These are phyloP conservation scores for Mollisiaceae sp. DNA, from an alignment of 2,329 filamentous ascomycete genomes.

Conservation along the genomic window DNA sequence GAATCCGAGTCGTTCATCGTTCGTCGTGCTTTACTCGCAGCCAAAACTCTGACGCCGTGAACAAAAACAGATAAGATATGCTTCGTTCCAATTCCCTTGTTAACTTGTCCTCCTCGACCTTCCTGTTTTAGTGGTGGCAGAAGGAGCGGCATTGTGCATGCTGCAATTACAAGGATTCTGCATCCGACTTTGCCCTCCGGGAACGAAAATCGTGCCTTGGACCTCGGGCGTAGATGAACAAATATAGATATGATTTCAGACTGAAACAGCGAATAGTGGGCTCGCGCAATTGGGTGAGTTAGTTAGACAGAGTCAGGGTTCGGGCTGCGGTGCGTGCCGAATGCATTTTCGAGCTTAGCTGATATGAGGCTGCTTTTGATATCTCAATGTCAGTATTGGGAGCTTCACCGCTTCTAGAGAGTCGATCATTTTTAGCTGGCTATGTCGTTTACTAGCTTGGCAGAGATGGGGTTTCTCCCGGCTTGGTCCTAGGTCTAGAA, in stretches of 20 bases:
- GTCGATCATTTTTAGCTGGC: not conserved
- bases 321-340: not conserved
- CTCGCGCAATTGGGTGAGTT: not conserved
- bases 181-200: not conserved
- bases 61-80: not conserved
- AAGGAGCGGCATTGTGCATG: not conserved
- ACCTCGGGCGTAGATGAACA: not conserved
- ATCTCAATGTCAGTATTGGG: not conserved
- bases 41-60: not conserved
- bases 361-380: not conserved
- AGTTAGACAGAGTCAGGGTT: not conserved
- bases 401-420: not conserved
- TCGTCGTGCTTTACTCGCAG: not conserved
- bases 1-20: not conserved
- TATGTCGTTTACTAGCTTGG: not conserved
- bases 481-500: not conserved
- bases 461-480: no score
- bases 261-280: not conserved
- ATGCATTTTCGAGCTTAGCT: no score
- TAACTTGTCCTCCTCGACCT: not conserved
- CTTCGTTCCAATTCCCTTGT: not conserved
- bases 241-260: no score
- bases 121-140: not conserved
- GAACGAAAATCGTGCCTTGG: not conserved
- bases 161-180: conserved; percentile 9